Evolutionary conservation across 169 alveolate species (phyloP), one percentile per base, ranked within the genome.

Genomic region (Cystoisospora suis): DNA sequence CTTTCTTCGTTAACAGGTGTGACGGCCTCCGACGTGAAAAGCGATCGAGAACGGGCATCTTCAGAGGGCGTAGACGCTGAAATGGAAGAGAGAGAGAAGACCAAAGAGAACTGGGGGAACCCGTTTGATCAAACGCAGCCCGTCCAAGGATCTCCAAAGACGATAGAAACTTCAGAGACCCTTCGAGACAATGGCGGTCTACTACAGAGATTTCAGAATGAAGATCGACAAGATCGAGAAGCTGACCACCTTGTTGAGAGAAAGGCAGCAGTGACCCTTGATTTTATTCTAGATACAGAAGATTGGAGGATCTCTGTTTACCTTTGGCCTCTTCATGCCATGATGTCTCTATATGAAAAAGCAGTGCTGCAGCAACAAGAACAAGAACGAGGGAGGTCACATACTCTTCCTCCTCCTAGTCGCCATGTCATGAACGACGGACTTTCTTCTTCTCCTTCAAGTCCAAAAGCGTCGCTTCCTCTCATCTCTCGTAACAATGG

Each of bases 311-410:
- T 87, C 47, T 27, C 72, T 9, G 92, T 75, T 1, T 4, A 36
- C 32, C 88, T 87, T n/a, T 87, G 92, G 92, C 92, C 92, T 47
- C 81, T 87, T 65, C 92, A 87, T 34, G 32, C 92, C 29, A 32
- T 87, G 75, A 56, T 75, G 87, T 65, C 47, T 32, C 61, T 49
- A 59, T 79, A 42, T 75, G 80, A 46, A 77, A 59, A 83, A 58
- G 80, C 38, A 79, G 80, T 45, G 80, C 89, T 45, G 89, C 72
- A 80, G 75, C 89, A 83, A 58, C 80, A 49, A 38, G 65, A 49
- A 61, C 89, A 58, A 47, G 72, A 65, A 47, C 70, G 12, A 3
- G 42, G 44, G 49, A 86, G 65, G 65, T 23, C 12, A 53, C 56
- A 36, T 3, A 9, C 17, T 29, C 75, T 17, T 29, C 34, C 36